phyloP scores from a whole-genome alignment of 306 rosid genomes.

The Rubus idaeus region DNA sequence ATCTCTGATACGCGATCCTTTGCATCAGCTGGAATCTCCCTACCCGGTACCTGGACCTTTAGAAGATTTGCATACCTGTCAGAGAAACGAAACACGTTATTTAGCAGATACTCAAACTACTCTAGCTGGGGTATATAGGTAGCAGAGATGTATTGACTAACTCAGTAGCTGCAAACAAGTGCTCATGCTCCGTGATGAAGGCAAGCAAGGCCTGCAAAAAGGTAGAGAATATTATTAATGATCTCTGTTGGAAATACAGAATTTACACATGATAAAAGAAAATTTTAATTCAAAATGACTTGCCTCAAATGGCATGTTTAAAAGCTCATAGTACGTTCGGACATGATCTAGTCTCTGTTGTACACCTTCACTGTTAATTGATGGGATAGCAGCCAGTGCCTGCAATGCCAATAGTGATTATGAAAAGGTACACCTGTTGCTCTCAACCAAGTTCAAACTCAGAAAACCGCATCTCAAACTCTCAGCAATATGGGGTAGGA shows the following conservation, averaged over 20 bases:
- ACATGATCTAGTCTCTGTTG: constrained; percentile 91
- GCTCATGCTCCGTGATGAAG: constrained; percentile 82
- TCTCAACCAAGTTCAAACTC: constrained; percentile 12
- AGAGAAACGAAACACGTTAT: constrained; percentile 29
- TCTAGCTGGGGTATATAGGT: neutral
- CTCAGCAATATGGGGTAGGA: constrained; percentile 2
- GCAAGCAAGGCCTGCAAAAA: constrained; percentile 86
- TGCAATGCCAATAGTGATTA: constrained; percentile 40
- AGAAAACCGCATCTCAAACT: constrained; percentile 9
- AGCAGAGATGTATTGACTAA: constrained; percentile 45
- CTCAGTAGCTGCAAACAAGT: constrained; percentile 74
- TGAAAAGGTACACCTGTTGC: neutral
- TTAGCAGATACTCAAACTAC: constrained; percentile 14
- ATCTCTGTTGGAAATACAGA: constrained; percentile 25
- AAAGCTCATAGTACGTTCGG: constrained; percentile 88
- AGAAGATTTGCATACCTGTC: constrained; percentile 82
- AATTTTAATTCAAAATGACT: constrained; percentile 29
- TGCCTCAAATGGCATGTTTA: constrained; percentile 99
- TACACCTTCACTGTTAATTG: constrained; percentile 75
- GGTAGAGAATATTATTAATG: constrained; percentile 20
- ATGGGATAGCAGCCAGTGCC: constrained; percentile 98
- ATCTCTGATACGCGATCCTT: constrained; percentile 67
- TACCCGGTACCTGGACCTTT: constrained; percentile 85
- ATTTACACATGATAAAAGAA: neutral
- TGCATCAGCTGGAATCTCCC: constrained; percentile 85